Base-by-base conservation (phyloP, 495 filamentous ascomycete species). In the Annulohypoxylon nitens region DNA sequence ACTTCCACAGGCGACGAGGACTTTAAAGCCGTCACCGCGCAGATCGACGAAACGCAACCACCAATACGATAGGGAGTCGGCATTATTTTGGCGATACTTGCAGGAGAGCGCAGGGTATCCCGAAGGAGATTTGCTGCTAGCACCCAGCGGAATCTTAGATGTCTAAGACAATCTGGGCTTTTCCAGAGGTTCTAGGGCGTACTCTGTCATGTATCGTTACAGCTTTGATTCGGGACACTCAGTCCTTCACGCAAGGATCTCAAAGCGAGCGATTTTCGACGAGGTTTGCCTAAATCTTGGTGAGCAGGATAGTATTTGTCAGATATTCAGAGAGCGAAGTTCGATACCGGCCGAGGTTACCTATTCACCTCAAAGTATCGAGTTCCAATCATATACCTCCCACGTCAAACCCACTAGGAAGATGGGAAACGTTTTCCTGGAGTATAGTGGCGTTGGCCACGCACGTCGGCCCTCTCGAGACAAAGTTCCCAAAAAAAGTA, bases 31-130 rank as follows among this genome's bases (percentile, higher is more conserved):
- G 81, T 84, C 25, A 82, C 84, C 62, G 79, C 83, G 34, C 75
- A 80, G 76, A 82, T 87, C 80, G 83, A 86, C 65, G 62, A 71
- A n/a, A 81, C 84, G 43, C 85, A 88, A 62, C 81, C 76, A 69
- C 8, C 80, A 84, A 67, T 87, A 78, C 64, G 86, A 86, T 71
- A 78, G 76, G 76, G 61, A 77, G 81, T 62, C 78, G 82, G 23
- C 82, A 86, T 68, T 80, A 75, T 61, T 81, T 81, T 47, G 72
- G 76, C 37, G 78, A 83, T 69, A 67, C 81, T 1, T 83, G 85
- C 66, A 79, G 82, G 7, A 78, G 83, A 30, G 84, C 83, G 0
- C 83, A 86, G 71, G 84, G 81, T 23, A 77, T 84, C 43, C 79
- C 85, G 39, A 84, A 85, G 65, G 83, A 83, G 53, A 83, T 78